Conservation (phyloP, 2,329 filamentous ascomycete genomes). For the Penicillium sp. region DNA sequence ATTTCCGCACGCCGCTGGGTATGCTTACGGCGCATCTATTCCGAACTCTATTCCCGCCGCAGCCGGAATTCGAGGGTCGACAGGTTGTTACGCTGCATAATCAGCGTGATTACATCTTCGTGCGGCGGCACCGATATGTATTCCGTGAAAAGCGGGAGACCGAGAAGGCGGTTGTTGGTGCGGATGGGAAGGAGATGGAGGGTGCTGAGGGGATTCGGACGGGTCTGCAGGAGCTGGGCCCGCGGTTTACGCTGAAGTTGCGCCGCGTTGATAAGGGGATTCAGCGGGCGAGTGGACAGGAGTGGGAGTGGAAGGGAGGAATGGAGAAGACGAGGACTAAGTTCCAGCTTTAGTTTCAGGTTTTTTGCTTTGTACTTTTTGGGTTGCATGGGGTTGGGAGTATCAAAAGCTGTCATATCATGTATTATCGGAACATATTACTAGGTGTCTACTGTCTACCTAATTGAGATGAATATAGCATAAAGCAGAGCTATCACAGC, state of each 20-base stretch:
- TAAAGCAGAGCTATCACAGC: too few relatives aligned
- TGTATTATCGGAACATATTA: constrained; percentile 14
- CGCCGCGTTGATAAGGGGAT: constrained; percentile 90
- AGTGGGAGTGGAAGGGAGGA: constrained; percentile 95
- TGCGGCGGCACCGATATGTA: constrained; percentile 86
- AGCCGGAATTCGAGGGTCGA: constrained; percentile 80
- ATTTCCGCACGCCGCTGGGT: constrained; percentile 92
- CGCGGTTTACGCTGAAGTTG: constrained; percentile 82
- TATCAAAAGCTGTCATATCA: constrained; percentile 22
- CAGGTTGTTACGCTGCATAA: constrained; percentile 94
- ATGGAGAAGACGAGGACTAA: constrained; percentile 94
- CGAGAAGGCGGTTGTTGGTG: constrained; percentile 82
- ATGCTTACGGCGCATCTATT: constrained; percentile 86
- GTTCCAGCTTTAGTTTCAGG: constrained; percentile 80
- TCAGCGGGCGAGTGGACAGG: constrained; percentile 72
- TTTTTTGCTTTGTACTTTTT: constrained; percentile 16
- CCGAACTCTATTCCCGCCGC: constrained; percentile 75
- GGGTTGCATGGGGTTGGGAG: constrained; percentile 32
- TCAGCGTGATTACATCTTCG: constrained; percentile 94
- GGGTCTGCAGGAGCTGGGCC: constrained; percentile 88
- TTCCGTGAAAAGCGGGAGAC: constrained; percentile 86
- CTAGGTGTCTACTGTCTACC: not conserved
- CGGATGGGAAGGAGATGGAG: constrained; percentile 80
- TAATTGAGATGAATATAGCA: constrained; percentile 7
- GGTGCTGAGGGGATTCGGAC: constrained; percentile 85